phyloP scores from a whole-genome alignment of 2,329 filamentous ascomycete species.

The Sarocladium strictum region DNA sequence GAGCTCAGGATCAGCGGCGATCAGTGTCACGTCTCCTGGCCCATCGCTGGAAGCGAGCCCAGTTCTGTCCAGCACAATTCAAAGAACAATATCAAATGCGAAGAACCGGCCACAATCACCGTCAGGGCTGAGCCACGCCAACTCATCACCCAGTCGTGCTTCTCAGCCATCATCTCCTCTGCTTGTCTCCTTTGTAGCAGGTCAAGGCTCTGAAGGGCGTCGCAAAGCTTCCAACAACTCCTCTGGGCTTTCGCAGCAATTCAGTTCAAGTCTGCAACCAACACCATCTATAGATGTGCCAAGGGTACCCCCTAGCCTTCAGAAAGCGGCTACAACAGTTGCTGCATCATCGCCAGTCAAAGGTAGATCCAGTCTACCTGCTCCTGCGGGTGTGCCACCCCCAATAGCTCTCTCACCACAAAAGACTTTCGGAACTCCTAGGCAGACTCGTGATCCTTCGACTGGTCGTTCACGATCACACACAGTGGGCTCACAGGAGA shows the following conservation, averaged over 20 bases:
- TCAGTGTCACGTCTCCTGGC: conserved; percentile 45
- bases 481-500: conserved; percentile 91
- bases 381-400: conserved; percentile 29
- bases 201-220: conserved; percentile 68
- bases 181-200: conserved; percentile 93
- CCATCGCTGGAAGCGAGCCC: conserved; percentile 80
- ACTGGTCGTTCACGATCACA: conserved; percentile 74
- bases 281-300: conserved; percentile 67
- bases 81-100: conserved; percentile 76
- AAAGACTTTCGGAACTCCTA: conserved; percentile 54
- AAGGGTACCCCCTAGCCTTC: conserved; percentile 52
- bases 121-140: conserved; percentile 70
- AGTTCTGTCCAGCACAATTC: conserved; percentile 70
- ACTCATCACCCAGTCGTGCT: conserved; percentile 78
- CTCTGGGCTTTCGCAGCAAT: conserved; percentile 75
- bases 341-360: conserved; percentile 50
- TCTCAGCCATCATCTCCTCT: conserved; percentile 67
- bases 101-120: conserved; percentile 86
- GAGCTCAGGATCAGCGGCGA: conserved; percentile 19
- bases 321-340: conserved; percentile 53
- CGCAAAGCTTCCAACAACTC: conserved; percentile 90
- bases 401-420: conserved; percentile 55
- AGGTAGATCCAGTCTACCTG: conserved; percentile 27
- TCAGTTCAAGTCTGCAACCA: conserved; percentile 56
- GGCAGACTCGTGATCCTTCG: conserved; percentile 55